Conservation (phyloP, 1,139 yeast species). For the Nakaseomyces uthaithaninus region DNA sequence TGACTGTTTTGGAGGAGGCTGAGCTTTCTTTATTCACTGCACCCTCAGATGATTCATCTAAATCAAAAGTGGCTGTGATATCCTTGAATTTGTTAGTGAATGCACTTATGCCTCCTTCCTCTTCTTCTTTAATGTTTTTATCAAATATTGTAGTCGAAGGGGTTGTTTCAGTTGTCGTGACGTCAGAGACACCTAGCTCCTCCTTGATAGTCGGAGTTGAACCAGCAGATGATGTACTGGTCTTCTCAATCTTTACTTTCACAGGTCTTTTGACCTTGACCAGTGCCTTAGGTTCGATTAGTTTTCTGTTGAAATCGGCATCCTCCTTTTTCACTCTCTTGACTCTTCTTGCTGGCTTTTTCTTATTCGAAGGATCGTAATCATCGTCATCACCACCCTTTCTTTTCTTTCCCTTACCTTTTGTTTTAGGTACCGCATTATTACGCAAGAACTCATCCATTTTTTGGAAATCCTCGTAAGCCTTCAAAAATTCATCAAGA, state of each 20-base stretch:
- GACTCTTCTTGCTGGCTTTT: slow-evolving; percentile 12
- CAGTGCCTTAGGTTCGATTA: slow-evolving; percentile 25
- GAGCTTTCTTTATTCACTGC: slow-evolving; percentile 8
- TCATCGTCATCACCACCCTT: slow-evolving; percentile 28
- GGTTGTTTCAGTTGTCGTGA: slow-evolving; percentile 4
- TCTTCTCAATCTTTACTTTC: slow-evolving; percentile 23
- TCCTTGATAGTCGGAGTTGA: slow-evolving; percentile 14
- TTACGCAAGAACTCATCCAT: slow-evolving; percentile 43
- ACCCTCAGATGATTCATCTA: slow-evolving; percentile 9
- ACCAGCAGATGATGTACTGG: slow-evolving; percentile 11
- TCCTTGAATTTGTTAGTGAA: slow-evolving; percentile 30
- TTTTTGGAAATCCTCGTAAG: slow-evolving; percentile 58
- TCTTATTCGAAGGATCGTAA: slow-evolving; percentile 29
- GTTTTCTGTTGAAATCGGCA: slow-evolving; percentile 27
- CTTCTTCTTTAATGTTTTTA: slow-evolving; percentile 14
- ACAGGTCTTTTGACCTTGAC: slow-evolving; percentile 21
- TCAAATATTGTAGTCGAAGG: slow-evolving; percentile 19
- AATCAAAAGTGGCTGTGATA: slow-evolving; percentile 24
- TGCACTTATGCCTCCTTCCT: slow-evolving; percentile 23
- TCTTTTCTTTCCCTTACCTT: slow-evolving; percentile 29
- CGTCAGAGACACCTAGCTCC: slow-evolving; percentile 4
- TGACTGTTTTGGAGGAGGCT: slow-evolving; percentile 8
- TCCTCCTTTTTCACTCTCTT: slow-evolving; percentile 25
- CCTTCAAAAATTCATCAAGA: slow-evolving; percentile 59
- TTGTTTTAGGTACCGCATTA: slow-evolving; percentile 24